Evolutionary conservation across 2,329 filamentous ascomycete species (phyloP), one percentile per base, ranked within the genome.

Genomic region (Fusarium sororula): DNA sequence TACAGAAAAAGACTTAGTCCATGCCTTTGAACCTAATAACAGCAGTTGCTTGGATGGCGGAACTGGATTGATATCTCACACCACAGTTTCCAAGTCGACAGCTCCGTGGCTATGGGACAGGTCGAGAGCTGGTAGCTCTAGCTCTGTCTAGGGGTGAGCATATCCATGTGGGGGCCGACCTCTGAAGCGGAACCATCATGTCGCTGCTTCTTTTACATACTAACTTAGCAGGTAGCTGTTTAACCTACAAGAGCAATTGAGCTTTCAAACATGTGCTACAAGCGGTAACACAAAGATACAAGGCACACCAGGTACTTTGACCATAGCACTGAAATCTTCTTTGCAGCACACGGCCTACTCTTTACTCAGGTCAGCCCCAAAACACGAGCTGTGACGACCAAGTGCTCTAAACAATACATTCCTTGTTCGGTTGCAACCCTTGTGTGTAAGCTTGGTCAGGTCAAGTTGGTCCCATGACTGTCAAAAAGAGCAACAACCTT

Each of bases 401-500:
- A 71, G 48, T 44, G 54, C 37, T 57, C 42, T n/a, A 67, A 66
- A 66, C 51, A 57, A 67, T 48, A 38, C 39, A 55, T 57, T 65
- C 62, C 63, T 66, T 73, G 75, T 63, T 50, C 53, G 58, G 56
- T 69, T 48, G 62, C 41, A 71, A 60, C 60, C 41, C 53, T 63
- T 69, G 55, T 41, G 75, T 63, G 64, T 39, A 70, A 76, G 73
- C 73, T 76, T 72, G 67, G 66, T 70, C 72, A 77, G 55, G 50
- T 56, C 63, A 61, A 62, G 60, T 65, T 69, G 67, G 66, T 74
- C 75, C 72, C 72, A 77, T 77, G 75, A 77, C 72, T 70, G 54
- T 44, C 47, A 68, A 77, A 75, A 77, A 73, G 67, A 73, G 62
- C 6, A 63, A 74, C 61, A 73, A 65, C 66, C 74, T 68, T 70